Evolutionary conservation across 2,329 filamentous ascomycete species (phyloP).

Genomic region (Westerdykella sp.): DNA sequence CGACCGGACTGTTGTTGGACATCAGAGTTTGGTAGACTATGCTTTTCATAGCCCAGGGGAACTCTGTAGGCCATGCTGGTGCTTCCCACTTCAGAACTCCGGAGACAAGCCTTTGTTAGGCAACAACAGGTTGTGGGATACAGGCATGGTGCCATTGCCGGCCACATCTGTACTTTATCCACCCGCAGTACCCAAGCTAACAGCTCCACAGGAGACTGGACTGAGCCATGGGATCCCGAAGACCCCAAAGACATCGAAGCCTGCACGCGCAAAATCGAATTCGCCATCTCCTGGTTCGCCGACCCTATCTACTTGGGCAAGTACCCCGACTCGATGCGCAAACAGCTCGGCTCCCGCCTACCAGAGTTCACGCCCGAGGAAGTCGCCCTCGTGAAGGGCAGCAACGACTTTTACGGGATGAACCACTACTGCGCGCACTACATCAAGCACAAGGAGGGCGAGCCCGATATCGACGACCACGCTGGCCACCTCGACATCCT

Average conservation of each 20-base stretch:
- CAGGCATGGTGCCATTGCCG: not conserved
- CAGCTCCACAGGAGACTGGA: conserved; percentile 58
- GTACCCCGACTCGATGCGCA: conserved; percentile 77
- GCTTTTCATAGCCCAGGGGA: no score
- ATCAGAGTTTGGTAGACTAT: no score
- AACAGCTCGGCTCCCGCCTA: conserved; percentile 71
- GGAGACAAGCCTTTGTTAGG: no score
- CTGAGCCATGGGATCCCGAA: conserved; percentile 74
- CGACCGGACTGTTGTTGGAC: no score
- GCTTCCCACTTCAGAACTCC: no score
- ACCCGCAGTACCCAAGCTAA: not conserved
- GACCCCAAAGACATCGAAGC: conserved; percentile 71
- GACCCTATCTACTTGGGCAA: conserved; percentile 81
- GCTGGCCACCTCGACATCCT: conserved; percentile 69
- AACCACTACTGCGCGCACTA: conserved; percentile 91
- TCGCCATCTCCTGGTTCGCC: conserved; percentile 81
- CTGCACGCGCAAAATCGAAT: conserved; percentile 75
- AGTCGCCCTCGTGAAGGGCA: conserved; percentile 67
- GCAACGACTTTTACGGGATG: conserved; percentile 92
- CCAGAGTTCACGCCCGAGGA: conserved; percentile 71
- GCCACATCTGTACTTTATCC: not conserved
- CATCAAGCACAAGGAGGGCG: conserved; percentile 63
- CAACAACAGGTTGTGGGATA: no score
- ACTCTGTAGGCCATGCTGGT: no score
- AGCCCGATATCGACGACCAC: conserved; percentile 60